These are phyloP conservation scores for Tetrapisispora arboricola DNA, from an alignment of 805 yeast genomes.

Conservation along the genomic window DNA sequence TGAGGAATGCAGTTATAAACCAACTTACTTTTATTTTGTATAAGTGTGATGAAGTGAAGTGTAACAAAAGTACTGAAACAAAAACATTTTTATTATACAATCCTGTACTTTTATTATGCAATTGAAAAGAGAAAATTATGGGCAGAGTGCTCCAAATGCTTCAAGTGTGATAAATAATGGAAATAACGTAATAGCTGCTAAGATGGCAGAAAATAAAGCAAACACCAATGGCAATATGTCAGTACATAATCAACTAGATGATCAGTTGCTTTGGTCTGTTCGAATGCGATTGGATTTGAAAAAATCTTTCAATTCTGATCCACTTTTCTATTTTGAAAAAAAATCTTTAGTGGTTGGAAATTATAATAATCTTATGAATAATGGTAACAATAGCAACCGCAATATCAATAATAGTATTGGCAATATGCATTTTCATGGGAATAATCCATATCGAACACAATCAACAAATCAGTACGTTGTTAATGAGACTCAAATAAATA, in stretches of 20 bases:
- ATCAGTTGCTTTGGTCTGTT: constrained; percentile 19
- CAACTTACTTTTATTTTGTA: no score
- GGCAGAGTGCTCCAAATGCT: not conserved
- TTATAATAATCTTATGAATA: not conserved
- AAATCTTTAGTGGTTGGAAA: not conserved
- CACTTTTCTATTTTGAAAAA: constrained; percentile 20
- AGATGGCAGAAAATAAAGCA: not conserved
- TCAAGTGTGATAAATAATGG: not conserved
- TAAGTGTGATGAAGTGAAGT: not conserved
- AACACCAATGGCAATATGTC: not conserved
- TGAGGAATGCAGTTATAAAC: no score
- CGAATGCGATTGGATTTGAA: constrained; percentile 19
- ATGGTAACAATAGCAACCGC: not conserved
- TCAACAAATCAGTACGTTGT: constrained; percentile 3
- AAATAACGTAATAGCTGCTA: not conserved
- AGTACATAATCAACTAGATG: constrained; percentile 8
- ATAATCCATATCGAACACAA: constrained; percentile 3
- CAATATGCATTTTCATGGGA: not conserved
- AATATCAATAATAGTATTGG: not conserved
- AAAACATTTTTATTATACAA: no score
- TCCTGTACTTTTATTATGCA: not conserved
- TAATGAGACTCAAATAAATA: constrained; percentile 2
- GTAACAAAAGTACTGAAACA: not conserved
- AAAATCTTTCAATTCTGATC: constrained; percentile 24
- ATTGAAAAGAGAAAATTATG: not conserved